Percentiles rank a stretch among this genome's conserved stretches.
These are phyloP conservation scores for Micromonas pusilla DNA, from an alignment of 139 green algal species.

Conservation along the genomic window DNA sequence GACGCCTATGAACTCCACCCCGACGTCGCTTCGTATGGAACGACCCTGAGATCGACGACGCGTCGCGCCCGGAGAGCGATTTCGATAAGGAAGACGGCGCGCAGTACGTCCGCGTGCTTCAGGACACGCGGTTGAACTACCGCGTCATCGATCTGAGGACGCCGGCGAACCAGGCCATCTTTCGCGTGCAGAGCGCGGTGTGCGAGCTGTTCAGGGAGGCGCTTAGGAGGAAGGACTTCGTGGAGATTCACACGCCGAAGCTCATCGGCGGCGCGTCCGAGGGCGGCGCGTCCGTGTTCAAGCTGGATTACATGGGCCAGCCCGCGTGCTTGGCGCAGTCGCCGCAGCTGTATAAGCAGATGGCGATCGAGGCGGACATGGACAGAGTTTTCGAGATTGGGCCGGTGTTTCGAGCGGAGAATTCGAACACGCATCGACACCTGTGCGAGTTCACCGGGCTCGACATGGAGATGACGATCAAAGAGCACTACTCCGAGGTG, in stretches of 20 bases:
- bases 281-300: conserved; percentile 87
- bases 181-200: conserved; percentile 81
- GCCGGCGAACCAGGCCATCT: conserved; percentile 95
- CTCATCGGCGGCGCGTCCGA: conserved; percentile 69
- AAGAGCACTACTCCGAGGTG: conserved; percentile 92
- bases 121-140: conserved; percentile 87
- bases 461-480: conserved; percentile 96
- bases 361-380: conserved; percentile 90
- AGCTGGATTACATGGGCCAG: conserved; percentile 86
- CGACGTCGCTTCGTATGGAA: too few relatives aligned
- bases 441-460: conserved; percentile 98
- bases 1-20: too few relatives aligned
- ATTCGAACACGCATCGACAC: conserved; percentile 93
- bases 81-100: conserved; percentile 53
- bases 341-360: conserved; percentile 98
- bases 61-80: conserved; percentile 31
- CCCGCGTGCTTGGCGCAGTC: conserved; percentile 85
- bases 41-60: conserved; percentile 42
- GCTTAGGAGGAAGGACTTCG: conserved; percentile 65
- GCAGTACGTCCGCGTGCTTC: conserved; percentile 62
- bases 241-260: conserved; percentile 98
- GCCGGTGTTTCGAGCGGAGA: conserved; percentile 93
- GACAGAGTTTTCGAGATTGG: conserved; percentile 92
- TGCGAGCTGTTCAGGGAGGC: conserved; percentile 81
- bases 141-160: conserved; percentile 90